phyloP scores from a whole-genome alignment of 345 rosid genomes.

The Populus euphratica region DNA sequence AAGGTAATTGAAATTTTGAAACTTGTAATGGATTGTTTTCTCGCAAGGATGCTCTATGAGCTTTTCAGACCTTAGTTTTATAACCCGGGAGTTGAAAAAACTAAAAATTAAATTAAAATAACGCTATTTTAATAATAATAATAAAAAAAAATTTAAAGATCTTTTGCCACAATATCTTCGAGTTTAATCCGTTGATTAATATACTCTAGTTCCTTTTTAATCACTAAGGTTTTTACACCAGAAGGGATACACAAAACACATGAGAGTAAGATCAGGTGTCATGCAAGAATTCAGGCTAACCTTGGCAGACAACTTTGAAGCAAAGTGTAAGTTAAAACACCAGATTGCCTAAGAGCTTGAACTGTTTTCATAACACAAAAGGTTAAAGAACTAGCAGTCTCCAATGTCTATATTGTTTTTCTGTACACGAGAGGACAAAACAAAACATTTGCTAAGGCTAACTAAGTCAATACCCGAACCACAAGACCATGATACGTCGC shows the following conservation, averaged over 20 bases:
- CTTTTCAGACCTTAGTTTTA: too few species aligned
- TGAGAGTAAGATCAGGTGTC: neutral
- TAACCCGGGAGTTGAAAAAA: too few species aligned
- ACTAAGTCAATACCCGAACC: conserved; percentile 48
- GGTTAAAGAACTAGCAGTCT: neutral
- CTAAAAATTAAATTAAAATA: too few species aligned
- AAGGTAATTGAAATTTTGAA: neutral
- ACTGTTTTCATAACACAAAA: neutral
- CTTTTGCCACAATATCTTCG: too few species aligned
- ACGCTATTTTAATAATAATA: too few species aligned
- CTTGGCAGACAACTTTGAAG: neutral
- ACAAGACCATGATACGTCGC: neutral
- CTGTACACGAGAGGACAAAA: neutral
- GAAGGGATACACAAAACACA: neutral
- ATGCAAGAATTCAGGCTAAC: neutral
- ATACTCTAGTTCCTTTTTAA: too few species aligned
- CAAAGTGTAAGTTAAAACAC: neutral
- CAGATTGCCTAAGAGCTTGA: neutral
- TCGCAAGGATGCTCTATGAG: too few species aligned
- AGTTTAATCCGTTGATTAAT: too few species aligned
- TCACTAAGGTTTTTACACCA: neutral
- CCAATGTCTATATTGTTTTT: neutral
- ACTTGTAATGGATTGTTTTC: neutral
- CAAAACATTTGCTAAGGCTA: neutral
- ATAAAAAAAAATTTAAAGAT: too few species aligned